These are phyloP conservation scores for Geotrichum bryndzae DNA, from an alignment of 1,139 yeast genomes.

Conservation along the genomic window DNA sequence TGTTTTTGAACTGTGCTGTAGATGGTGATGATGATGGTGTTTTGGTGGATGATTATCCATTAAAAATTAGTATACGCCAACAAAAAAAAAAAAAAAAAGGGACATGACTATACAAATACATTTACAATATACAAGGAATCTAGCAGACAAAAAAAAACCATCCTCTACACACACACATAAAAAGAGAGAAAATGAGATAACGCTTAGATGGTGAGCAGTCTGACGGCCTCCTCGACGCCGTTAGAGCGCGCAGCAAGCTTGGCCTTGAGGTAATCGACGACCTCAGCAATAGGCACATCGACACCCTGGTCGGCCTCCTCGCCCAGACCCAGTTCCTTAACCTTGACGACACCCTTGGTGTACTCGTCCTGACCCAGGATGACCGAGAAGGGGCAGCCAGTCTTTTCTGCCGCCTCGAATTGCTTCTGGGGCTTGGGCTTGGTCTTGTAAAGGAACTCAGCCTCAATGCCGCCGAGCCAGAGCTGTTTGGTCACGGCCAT, in stretches of 20 bases:
- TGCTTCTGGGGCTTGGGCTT: conserved; percentile 94
- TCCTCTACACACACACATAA: background rate
- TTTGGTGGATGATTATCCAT: background rate
- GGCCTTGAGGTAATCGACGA: conserved; percentile 50
- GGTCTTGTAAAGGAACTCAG: conserved; percentile 85
- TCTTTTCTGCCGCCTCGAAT: conserved; percentile 93
- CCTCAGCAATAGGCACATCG: conserved; percentile 53
- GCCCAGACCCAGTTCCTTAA: conserved; percentile 84
- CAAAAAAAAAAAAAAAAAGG: background rate
- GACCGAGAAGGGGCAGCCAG: conserved; percentile 86
- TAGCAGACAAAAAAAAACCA: background rate
- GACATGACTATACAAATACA: background rate
- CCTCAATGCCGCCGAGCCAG: conserved; percentile 84
- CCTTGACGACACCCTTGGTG: conserved; percentile 71
- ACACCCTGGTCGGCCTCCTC: conserved; percentile 86
- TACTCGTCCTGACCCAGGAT: conserved; percentile 93
- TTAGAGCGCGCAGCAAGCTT: conserved; percentile 40
- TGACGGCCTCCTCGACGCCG: conserved; percentile 26
- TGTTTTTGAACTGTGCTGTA: too few species aligned
- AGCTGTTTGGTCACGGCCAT: conserved; percentile 74
- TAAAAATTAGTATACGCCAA: background rate
- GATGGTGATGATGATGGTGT: too few species aligned
- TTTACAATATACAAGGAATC: background rate
- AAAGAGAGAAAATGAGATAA: background rate
- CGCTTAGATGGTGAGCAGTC: conserved; percentile 20